Evolutionary conservation across 1,284 basidiomycete species (phyloP), one percentile per base, ranked within the genome.

Genomic region (Ustilago bromivora): DNA sequence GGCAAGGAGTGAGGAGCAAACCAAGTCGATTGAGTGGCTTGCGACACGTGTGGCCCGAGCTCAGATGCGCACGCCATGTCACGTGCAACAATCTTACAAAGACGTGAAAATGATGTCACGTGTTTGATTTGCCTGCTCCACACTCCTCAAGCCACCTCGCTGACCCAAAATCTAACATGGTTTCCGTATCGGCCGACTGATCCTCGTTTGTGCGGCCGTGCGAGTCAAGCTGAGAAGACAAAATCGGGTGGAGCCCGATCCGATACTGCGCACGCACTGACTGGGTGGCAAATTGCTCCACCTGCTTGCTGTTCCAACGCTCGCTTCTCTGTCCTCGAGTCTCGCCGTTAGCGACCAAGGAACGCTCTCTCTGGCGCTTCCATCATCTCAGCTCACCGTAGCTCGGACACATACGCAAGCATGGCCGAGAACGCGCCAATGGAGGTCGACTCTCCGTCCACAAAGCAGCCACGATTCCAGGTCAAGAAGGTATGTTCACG

Each of bases 391-490:
- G 51, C 1, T 47, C 49, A 66, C 19, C 40, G 49, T 46, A 28
- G 23, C 41, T 40, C 57, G 36, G 13, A 41, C 11, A 47, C 32
- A 10, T 49, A 60, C 40, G 23, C 49, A n/a, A 61, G 32, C 15
- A 73, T 73, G 66, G 60, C 70, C 41, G 67, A 73, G 17, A 74
- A 74, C 60, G 74, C 72, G 28, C 68, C 79, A 23, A 83, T 83
- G 81, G 80, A 83, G 66, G 78, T 82, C 57, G 81, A 83, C 57
- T 19, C 71, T 57, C 69, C 78, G 6, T 41, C 70, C 36, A 71
- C 70, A 31, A 81, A 82, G 64, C 67, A 80, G 58, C 82, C 80
- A 13, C 80, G 84, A 49, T 85, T 85, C 68, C 82, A 84, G 61
- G 83, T 85, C 70, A 84, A 84, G 56, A 85, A 85, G 77, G 84